Evolutionary conservation across 2,329 filamentous ascomycete genomes (phyloP).

Genomic region (Monosporascus cannonballus): DNA sequence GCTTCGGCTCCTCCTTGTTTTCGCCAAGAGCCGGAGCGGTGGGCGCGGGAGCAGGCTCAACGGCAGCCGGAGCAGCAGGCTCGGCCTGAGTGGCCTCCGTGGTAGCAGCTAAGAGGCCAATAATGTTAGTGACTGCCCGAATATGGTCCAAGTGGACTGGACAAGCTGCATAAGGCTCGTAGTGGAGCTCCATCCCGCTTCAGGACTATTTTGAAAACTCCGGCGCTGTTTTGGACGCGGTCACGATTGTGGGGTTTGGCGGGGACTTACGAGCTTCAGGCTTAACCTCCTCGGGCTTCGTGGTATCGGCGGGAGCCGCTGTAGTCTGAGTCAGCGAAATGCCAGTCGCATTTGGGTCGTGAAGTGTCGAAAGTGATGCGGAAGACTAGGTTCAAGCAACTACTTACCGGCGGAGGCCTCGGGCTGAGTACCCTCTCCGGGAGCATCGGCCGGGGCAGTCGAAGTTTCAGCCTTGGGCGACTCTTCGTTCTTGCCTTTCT

Average conservation of each 20-base stretch:
- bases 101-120: slow-evolving; percentile 6
- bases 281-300: not conserved
- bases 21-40: slow-evolving; percentile 10
- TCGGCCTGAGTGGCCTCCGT: slow-evolving; percentile 12
- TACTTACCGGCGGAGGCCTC: slow-evolving; percentile 15
- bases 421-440: not conserved
- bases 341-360: not conserved
- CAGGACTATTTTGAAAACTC: too few relatives aligned
- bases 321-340: not conserved
- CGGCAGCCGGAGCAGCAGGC: slow-evolving; percentile 11
- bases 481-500: slow-evolving; percentile 22
- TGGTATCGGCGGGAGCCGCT: not conserved
- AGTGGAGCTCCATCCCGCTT: not conserved
- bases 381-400: slow-evolving; percentile 1
- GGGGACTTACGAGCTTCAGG: not conserved
- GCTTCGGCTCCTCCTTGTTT: slow-evolving; percentile 19
- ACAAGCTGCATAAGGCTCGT: not conserved
- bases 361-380: not conserved
- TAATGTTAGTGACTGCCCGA: slow-evolving; percentile 4
- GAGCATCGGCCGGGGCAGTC: slow-evolving; percentile 21
- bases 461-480: slow-evolving; percentile 19
- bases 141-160: not conserved
- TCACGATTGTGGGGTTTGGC: not conserved
- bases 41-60: slow-evolving; percentile 12
- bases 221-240: too few relatives aligned